Conservation (phyloP, 169 alveolate genomes). For the Plasmodium yoelii region DNA sequence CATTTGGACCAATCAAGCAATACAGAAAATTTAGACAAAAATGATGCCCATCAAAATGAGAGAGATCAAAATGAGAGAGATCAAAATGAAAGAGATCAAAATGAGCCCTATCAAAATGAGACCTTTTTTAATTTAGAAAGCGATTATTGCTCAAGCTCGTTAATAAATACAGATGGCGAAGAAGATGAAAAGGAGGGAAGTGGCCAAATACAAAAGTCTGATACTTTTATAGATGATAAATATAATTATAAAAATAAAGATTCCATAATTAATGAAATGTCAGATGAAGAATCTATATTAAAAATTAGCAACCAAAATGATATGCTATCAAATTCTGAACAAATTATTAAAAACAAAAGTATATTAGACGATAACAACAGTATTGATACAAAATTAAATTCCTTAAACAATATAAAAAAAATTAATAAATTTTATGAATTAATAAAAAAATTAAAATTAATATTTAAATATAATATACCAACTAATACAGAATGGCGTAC, state of each 20-base stretch:
- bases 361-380: no score
- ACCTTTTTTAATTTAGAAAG: conserved; percentile 63
- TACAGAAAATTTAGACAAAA: no score
- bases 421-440: conserved; percentile 63
- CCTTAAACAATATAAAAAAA: conserved; percentile 56
- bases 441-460: conserved; percentile 42
- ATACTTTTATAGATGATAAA: not conserved
- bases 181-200: conserved; percentile 4
- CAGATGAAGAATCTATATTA: not conserved
- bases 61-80: no score
- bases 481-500: conserved; percentile 55
- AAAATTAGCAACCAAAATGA: not conserved
- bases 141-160: conserved; percentile 65
- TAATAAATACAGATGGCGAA: conserved; percentile 27
- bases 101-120: not conserved
- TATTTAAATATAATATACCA: conserved; percentile 35
- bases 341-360: not conserved
- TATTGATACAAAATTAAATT: conserved; percentile 7
- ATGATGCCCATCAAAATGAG: no score
- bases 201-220: not conserved
- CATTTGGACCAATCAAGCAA: no score
- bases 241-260: not conserved
- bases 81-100: no score
- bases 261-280: not conserved
- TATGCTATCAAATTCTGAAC: not conserved